Percentiles rank a stretch among this genome's conserved stretches.
Conservation (phyloP, 768 basidiomycete species). For the Agrocybe chaxingu region DNA sequence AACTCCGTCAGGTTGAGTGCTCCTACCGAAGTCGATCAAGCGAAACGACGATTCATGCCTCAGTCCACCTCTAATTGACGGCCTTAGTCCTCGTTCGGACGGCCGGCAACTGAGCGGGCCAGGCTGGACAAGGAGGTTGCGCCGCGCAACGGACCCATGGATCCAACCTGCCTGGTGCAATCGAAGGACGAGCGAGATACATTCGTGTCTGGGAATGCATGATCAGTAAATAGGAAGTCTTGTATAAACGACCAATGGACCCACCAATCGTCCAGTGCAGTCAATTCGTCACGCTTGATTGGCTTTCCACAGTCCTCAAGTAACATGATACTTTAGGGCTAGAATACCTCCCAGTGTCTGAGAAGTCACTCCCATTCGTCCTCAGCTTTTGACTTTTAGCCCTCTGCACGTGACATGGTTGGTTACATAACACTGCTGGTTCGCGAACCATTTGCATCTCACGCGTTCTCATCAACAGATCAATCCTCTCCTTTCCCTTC, state of each 20-base stretch:
- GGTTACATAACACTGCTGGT: no score
- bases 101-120: constrained; percentile 25
- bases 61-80: constrained; percentile 3
- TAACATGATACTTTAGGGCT: constrained; percentile 39
- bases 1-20: not conserved
- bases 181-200: constrained; percentile 30
- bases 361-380: no score
- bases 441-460: no score
- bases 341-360: constrained; percentile 14
- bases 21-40: constrained; percentile 37
- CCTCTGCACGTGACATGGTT: no score
- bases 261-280: constrained; percentile 33
- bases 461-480: no score
- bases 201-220: constrained; percentile 29
- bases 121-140: constrained; percentile 33
- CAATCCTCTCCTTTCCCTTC: no score
- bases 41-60: constrained; percentile 28
- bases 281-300: constrained; percentile 19
- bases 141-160: constrained; percentile 29
- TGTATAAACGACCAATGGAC: not conserved
- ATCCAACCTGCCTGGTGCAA: constrained; percentile 32
- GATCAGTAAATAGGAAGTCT: not conserved
- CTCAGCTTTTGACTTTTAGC: no score
- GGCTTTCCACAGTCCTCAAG: constrained; percentile 37
- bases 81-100: constrained; percentile 3